A percentile compares a stretch with the other conserved stretches of the same genome.
Evolutionary conservation across 164 flowering plant genomes (phyloP).

Genomic region (Tetracentron sinense): DNA sequence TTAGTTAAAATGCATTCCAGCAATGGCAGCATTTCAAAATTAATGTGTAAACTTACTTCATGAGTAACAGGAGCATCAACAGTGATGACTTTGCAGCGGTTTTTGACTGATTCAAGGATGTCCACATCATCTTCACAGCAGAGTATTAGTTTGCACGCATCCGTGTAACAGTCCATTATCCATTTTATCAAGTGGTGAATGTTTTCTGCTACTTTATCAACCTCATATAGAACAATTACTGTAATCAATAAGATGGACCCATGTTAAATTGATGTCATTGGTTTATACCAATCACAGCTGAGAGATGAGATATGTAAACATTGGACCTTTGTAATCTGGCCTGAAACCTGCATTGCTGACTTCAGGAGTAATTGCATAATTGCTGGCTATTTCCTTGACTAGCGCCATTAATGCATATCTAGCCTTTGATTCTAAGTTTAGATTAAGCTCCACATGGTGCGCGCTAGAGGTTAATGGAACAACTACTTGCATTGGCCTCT

Average conservation of each 20-base stretch:
- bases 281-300: neutral
- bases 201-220: conserved; percentile 53
- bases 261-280: conserved; percentile 3
- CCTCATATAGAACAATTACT: conserved; percentile 64
- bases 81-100: conserved; percentile 49
- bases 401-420: conserved; percentile 60
- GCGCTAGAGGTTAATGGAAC: conserved; percentile 62
- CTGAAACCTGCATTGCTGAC: conserved; percentile 41
- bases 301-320: neutral
- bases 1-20: neutral
- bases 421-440: conserved; percentile 43
- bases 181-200: conserved; percentile 71
- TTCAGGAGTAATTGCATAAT: conserved; percentile 41
- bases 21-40: neutral
- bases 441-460: conserved; percentile 69
- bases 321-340: conserved; percentile 63
- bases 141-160: conserved; percentile 62
- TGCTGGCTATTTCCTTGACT: conserved; percentile 52
- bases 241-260: conserved; percentile 17
- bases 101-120: conserved; percentile 55
- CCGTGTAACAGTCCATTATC: conserved; percentile 68
- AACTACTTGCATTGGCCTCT: conserved; percentile 38
- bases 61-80: conserved; percentile 64
- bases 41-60: conserved; percentile 39
- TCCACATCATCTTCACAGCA: conserved; percentile 66